These are phyloP conservation scores for Erythrobasidium hasegawianum DNA, from an alignment of 1,284 basidiomycete genomes.

Conservation along the genomic window DNA sequence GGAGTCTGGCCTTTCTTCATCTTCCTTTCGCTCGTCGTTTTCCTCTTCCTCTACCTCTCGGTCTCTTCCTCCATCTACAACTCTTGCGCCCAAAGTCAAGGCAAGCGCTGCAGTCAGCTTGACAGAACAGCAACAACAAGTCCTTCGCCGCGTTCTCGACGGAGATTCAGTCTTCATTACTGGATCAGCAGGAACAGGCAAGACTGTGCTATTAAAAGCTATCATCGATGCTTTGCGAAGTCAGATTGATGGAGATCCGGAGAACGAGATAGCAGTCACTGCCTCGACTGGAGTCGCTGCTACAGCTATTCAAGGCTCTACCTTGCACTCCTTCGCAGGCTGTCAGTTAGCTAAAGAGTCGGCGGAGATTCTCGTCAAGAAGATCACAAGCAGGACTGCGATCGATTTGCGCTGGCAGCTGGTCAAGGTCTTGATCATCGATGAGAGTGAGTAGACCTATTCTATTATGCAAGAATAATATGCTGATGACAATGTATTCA, in stretches of 20 bases:
- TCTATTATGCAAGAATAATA: neutral
- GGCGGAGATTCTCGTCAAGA: neutral
- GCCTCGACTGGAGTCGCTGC: slow-evolving; percentile 50
- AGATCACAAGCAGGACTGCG: too few relatives aligned
- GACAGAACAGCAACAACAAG: slow-evolving; percentile 37
- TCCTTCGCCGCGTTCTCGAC: slow-evolving; percentile 37
- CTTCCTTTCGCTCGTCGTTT: too few relatives aligned
- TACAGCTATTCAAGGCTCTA: slow-evolving; percentile 39
- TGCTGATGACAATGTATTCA: too few relatives aligned
- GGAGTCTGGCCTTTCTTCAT: too few relatives aligned
- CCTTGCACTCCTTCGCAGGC: slow-evolving; percentile 32
- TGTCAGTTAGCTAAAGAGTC: neutral
- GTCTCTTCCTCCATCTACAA: too few relatives aligned
- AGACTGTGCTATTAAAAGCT: slow-evolving; percentile 42
- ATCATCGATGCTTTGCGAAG: slow-evolving; percentile 22
- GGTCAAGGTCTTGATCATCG: too few relatives aligned
- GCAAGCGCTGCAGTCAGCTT: too few relatives aligned
- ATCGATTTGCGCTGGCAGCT: too few relatives aligned
- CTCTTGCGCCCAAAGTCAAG: too few relatives aligned
- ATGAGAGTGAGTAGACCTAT: slow-evolving; percentile 1
- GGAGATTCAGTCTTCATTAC: slow-evolving; percentile 44
- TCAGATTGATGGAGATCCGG: slow-evolving; percentile 14
- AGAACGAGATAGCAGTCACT: slow-evolving; percentile 35
- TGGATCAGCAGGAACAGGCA: slow-evolving; percentile 39
- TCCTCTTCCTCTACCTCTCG: too few relatives aligned